phyloP scores from a whole-genome alignment of 257 asterid genomes.

The Cinchona pubescens region DNA sequence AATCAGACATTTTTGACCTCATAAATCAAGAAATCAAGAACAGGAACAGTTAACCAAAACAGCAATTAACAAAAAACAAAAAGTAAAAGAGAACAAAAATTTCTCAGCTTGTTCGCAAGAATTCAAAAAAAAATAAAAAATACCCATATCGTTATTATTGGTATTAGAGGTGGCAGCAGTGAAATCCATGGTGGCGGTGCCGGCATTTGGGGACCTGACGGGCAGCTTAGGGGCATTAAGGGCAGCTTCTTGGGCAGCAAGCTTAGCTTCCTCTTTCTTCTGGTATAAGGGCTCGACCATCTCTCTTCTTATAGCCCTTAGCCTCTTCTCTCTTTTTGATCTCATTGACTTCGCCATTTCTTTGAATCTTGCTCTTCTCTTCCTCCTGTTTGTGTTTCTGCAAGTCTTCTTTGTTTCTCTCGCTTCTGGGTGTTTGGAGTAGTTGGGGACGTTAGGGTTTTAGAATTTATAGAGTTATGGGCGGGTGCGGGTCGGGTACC shows the following conservation, averaged over 20 bases:
- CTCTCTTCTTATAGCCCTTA: conserved; percentile 82
- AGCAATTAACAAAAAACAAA: background rate
- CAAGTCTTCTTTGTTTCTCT: no score
- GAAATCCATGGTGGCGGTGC: conserved; percentile 16
- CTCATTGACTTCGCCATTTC: conserved; percentile 80
- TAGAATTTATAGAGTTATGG: background rate
- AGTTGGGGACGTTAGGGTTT: background rate
- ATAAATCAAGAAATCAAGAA: background rate
- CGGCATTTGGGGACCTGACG: conserved; percentile 35
- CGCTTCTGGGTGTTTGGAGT: no score
- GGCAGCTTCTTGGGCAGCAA: conserved; percentile 78
- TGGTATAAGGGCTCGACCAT: conserved; percentile 67
- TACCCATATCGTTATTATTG: conserved; percentile 38
- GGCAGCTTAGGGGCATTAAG: conserved; percentile 88
- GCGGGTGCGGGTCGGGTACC: background rate
- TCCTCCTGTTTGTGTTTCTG: background rate
- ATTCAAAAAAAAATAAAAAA: conserved; percentile 1
- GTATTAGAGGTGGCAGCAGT: conserved; percentile 17
- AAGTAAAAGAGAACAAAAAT: no score
- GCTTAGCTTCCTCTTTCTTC: conserved; percentile 81
- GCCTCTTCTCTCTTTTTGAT: conserved; percentile 85
- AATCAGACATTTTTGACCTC: no score
- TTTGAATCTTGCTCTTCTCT: background rate
- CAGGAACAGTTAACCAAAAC: background rate
- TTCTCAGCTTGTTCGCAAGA: background rate